A percentile compares a stretch with the other conserved stretches of the same genome.
phyloP scores from a whole-genome alignment of 192 early-diverging fungal genomes.

The Endogone sp. region DNA sequence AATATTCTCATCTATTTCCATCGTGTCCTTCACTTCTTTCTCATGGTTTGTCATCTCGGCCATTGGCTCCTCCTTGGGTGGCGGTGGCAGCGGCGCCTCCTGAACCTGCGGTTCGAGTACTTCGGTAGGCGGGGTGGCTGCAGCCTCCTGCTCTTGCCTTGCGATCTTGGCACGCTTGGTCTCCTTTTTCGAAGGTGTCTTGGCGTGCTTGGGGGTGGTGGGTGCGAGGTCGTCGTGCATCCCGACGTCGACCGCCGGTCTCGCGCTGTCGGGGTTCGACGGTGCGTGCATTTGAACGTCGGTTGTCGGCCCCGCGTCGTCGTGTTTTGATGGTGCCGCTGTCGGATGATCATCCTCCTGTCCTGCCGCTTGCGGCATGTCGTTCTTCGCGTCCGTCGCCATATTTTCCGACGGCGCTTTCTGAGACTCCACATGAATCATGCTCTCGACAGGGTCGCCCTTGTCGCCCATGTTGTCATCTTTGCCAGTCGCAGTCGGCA shows the following conservation, averaged over 20 bases:
- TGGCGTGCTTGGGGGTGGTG: background rate
- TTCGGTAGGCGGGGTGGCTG: background rate
- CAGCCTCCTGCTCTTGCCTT: background rate
- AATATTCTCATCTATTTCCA: background rate
- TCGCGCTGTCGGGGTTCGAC: no score
- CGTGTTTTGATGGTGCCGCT: no score
- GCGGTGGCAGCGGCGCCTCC: background rate
- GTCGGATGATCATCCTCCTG: no score
- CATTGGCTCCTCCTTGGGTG: background rate
- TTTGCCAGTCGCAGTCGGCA: slow-evolving; percentile 8
- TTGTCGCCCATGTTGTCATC: background rate
- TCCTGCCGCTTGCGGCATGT: no score
- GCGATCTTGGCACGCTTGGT: background rate
- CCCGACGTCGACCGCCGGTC: no score
- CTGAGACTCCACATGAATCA: no score
- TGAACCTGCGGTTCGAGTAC: background rate
- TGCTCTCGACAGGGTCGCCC: no score
- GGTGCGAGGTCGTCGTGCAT: no score
- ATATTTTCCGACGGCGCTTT: no score
- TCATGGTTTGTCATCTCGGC: background rate
- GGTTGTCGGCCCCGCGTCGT: no score
- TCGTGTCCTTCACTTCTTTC: background rate
- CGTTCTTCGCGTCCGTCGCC: no score
- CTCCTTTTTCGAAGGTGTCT: background rate
- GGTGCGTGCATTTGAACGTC: no score